Evolutionary conservation across 139 green algal species (phyloP).

Genomic region (Helicosporidium sp.): DNA sequence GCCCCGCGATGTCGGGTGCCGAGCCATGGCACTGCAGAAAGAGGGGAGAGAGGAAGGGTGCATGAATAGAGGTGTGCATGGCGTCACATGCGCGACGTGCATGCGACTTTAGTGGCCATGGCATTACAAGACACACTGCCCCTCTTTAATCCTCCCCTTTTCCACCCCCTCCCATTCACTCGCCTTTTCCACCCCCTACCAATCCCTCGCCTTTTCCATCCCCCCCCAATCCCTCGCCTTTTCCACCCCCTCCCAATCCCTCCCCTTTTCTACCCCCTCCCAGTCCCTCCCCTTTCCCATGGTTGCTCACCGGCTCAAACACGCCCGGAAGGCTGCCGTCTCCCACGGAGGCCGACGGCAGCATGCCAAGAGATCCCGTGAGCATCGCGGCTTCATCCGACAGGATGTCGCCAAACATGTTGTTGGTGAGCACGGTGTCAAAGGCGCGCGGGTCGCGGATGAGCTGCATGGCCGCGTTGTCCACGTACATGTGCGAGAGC

Average conservation of each 20-base stretch:
- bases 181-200: too few species aligned
- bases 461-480: slow-evolving; percentile 99
- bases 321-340: slow-evolving; percentile 68
- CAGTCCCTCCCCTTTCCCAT: too few species aligned
- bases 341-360: slow-evolving; percentile 86
- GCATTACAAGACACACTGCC: too few species aligned
- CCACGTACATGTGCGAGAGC: slow-evolving; percentile 97
- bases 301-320: slow-evolving; percentile 92
- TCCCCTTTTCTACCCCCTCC: too few species aligned
- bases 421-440: slow-evolving; percentile 92
- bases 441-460: slow-evolving; percentile 80
- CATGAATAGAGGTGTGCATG: too few species aligned
- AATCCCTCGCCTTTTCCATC: too few species aligned
- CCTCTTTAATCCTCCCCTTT: too few species aligned
- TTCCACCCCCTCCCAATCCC: too few species aligned
- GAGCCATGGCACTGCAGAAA: slow-evolving; percentile 69
- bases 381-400: slow-evolving; percentile 95
- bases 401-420: slow-evolving; percentile 99
- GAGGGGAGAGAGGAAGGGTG: background rate
- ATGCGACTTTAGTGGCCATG: slow-evolving; percentile 81
- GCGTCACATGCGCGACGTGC: too few species aligned
- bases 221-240: too few species aligned
- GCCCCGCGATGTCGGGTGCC: slow-evolving; percentile 89
- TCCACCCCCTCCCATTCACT: too few species aligned
- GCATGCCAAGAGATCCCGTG: slow-evolving; percentile 87